Conservation (phyloP, 371 early-diverging fungal species). For the Entomophthora muscae region DNA sequence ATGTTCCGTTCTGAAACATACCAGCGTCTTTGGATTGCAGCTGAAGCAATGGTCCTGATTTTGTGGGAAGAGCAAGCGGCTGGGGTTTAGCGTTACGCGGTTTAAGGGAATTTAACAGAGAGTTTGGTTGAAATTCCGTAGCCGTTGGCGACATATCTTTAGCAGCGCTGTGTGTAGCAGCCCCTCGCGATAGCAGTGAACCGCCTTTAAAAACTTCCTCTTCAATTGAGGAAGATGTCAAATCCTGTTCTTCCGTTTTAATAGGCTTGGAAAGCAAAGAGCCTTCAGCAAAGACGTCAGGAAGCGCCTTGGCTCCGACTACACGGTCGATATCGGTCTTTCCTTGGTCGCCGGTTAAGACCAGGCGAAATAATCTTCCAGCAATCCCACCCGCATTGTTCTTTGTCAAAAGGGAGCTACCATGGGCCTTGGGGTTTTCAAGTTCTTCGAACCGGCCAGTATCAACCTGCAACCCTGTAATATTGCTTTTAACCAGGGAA, state of each 20-base stretch:
- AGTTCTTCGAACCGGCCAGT: constrained; percentile 2
- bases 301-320: constrained; percentile 4
- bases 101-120: neutral
- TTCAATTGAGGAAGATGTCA: neutral
- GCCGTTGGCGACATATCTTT: neutral
- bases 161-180: neutral
- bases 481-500: neutral
- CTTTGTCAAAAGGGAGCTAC: neutral
- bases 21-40: constrained; percentile 2
- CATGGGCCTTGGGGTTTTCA: neutral
- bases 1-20: neutral
- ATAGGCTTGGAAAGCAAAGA: neutral
- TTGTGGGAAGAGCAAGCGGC: neutral
- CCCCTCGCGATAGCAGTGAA: neutral
- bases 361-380: constrained; percentile 1
- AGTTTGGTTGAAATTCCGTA: neutral
- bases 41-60: neutral
- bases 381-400: constrained; percentile 7
- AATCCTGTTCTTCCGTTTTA: neutral
- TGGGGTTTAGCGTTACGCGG: neutral
- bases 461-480: constrained; percentile 2
- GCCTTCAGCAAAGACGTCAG: constrained; percentile 8
- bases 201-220: constrained; percentile 1
- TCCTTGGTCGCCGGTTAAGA: constrained; percentile 6
- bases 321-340: constrained; percentile 8